Conservation (phyloP, 331 rosid genomes). For the Erythrophleum ivorense region DNA sequence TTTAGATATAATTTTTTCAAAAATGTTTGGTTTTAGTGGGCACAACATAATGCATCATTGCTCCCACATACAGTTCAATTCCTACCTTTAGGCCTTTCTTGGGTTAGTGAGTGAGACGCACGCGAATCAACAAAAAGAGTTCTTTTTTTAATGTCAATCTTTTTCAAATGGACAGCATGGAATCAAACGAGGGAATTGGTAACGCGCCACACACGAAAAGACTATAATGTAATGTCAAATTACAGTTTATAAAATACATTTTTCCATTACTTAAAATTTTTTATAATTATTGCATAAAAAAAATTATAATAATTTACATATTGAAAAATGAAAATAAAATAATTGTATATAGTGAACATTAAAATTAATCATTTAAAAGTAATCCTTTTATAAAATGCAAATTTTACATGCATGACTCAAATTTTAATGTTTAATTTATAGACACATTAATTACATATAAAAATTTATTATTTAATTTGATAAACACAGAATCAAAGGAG, state of each 20-base stretch:
- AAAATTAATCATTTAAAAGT: no score
- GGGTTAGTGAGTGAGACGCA: background rate
- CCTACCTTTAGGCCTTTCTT: background rate
- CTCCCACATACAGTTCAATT: background rate
- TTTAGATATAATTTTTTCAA: no score
- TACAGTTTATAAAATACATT: no score
- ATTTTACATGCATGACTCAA: background rate
- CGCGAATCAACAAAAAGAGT: background rate
- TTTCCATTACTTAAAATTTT: no score
- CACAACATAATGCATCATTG: constrained; percentile 19
- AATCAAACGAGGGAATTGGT: no score
- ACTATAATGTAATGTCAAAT: no score
- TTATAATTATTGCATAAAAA: no score
- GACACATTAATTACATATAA: background rate
- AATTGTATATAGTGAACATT: no score
- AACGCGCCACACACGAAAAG: background rate
- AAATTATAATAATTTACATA: no score
- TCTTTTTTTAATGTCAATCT: background rate
- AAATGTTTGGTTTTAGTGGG: constrained; percentile 31
- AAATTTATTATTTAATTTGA: background rate
- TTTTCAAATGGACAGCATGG: no score
- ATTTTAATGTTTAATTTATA: no score
- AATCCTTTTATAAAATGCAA: background rate
- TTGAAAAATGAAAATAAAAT: no score
- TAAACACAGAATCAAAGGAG: background rate